Evolutionary conservation across 306 rosid genomes (phyloP), one percentile per base, ranked within the genome.

Genomic region (Trifolium repens): DNA sequence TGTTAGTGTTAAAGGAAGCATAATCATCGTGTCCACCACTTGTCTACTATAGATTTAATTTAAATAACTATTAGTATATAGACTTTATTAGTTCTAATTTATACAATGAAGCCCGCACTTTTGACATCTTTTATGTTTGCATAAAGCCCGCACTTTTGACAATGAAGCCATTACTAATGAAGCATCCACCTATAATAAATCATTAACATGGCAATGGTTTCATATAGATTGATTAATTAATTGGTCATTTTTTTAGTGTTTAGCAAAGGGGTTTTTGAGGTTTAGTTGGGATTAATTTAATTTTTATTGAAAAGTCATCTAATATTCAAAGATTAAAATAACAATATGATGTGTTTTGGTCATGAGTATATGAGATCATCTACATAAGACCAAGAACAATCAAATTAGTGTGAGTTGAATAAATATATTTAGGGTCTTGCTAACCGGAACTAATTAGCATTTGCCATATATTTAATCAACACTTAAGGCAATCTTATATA

Each of bases 21-120:
- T 73, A 81, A 85, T 86, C 78, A 83, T 83, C 26, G 17, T 81
- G 91, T 72, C 69, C 27, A 16, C 82, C 84, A 80, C 84, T 80
- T 77, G 82, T 77, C 82, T 67, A 44, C 77, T 42, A 42, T 39
- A 27, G 49, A 32, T 65, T 14, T 75, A 39, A 79, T 66, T 79
- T 72, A 58, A 83, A 71, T 76, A 54, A 83, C 81, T 65, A 50
- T 71, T 27, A 27, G 30, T 27, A 17, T 27, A 2, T 27, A 76
- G 64, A 12, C 78, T 80, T 53, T 5, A 37, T 14, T 32, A 8
- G 30, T 76, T 76, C 19, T 71, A 71, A 67, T 80, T 79, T 52
- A 75, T 49, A 54, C 34, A 24, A 70, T 19, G 1, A n/a, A n/a
- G n/a, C n/a, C n/a, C n/a, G n/a, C n/a, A n/a, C n/a, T 22, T 34